Conservation (phyloP, 2,329 filamentous ascomycete genomes). For the Corniculantispora saksenae region DNA sequence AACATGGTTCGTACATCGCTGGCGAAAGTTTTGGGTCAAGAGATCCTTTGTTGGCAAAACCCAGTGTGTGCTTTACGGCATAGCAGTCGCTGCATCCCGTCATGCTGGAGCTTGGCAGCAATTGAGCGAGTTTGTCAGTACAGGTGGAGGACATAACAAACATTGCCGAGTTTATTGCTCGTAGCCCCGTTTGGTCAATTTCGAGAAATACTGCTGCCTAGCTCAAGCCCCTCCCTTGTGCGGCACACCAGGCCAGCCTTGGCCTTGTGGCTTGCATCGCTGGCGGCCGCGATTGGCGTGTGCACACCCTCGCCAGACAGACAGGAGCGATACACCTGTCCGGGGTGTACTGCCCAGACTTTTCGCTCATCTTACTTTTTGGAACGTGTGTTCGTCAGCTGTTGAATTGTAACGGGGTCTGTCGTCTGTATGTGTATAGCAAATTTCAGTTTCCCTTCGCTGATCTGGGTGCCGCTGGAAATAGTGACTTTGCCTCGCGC, state of each 20-base stretch:
- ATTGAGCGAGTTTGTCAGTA: neutral
- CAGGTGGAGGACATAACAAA: neutral
- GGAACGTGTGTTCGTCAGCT: no score
- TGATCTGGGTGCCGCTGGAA: no score
- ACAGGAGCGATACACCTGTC: neutral
- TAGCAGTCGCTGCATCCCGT: neutral
- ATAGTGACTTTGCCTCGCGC: no score
- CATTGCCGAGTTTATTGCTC: neutral
- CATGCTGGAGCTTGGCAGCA: neutral
- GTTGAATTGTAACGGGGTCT: no score
- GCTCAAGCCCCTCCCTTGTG: slow-evolving; percentile 9
- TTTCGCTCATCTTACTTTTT: no score
- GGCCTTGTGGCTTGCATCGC: neutral
- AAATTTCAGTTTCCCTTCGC: no score
- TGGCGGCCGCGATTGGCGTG: neutral
- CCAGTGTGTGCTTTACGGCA: neutral
- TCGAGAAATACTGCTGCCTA: slow-evolving; percentile 15
- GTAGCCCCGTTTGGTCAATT: neutral
- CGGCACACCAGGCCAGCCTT: neutral
- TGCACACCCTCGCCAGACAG: neutral
- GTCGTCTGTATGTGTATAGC: no score
- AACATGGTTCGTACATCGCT: neutral
- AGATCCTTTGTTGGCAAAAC: neutral
- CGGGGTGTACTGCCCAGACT: no score
- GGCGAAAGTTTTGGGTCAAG: neutral